A percentile compares a stretch with the other conserved stretches of the same genome.
Evolutionary conservation across 2,329 filamentous ascomycete species (phyloP).

Genomic region (Teratosphaeriaceae sp.): DNA sequence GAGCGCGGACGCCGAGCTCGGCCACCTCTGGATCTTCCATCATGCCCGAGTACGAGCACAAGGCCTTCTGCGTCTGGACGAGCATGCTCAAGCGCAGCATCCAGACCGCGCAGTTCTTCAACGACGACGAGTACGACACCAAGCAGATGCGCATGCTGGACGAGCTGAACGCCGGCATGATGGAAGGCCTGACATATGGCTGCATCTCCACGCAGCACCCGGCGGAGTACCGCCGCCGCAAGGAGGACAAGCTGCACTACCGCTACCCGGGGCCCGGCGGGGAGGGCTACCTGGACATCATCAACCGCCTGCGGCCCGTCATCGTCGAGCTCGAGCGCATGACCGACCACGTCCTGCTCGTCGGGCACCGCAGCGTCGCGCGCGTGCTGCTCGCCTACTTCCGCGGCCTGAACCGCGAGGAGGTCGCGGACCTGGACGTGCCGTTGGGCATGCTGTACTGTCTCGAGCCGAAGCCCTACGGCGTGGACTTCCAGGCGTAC

Average conservation of each 20-base stretch:
- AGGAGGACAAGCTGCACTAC: conserved; percentile 85
- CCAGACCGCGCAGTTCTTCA: conserved; percentile 82
- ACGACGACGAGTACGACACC: conserved; percentile 91
- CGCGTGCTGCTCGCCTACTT: conserved; percentile 95
- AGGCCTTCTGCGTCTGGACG: conserved; percentile 97
- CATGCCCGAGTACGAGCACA: conserved; percentile 45
- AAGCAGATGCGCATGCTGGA: conserved; percentile 72
- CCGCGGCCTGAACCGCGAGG: conserved; percentile 80
- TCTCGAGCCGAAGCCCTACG: conserved; percentile 95
- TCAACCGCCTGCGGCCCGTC: conserved; percentile 89
- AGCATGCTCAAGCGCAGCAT: conserved; percentile 91
- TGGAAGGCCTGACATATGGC: conserved; percentile 91
- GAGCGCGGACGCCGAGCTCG: conserved; percentile 5
- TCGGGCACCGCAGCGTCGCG: conserved; percentile 87
- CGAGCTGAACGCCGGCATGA: conserved; percentile 85
- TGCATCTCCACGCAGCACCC: conserved; percentile 75
- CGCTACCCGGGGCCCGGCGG: conserved; percentile 94
- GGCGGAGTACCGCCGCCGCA: conserved; percentile 74
- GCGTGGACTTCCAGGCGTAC: conserved; percentile 94
- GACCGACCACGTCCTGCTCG: conserved; percentile 87
- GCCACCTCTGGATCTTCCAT: too few relatives aligned
- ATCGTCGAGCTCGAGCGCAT: conserved; percentile 96
- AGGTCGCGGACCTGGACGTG: conserved; percentile 91
- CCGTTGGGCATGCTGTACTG: conserved; percentile 91
- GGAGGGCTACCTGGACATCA: conserved; percentile 94